Base-by-base conservation (phyloP, 768 basidiomycete genomes). In the Coprinopsis marcescibilis region DNA sequence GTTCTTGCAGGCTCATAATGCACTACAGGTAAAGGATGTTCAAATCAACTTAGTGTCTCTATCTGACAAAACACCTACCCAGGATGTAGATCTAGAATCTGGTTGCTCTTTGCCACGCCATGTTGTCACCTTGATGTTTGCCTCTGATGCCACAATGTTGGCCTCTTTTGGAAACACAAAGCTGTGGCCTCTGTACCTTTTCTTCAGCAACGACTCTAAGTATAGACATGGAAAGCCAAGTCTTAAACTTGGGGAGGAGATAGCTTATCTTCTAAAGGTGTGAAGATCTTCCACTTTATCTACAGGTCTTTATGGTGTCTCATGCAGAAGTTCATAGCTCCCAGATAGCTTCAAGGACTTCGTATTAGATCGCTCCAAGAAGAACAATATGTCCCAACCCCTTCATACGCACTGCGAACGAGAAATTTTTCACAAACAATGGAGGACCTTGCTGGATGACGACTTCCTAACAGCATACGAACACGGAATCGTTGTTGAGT, bases 1-100 rank as follows among this genome's bases (percentile, higher is more conserved):
- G 0, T 63, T 57, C 34, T 11, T 52, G 15, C 43, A 56, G 14
- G 56, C 56, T 24, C 38, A 58, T 13, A 19, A 39, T 5, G 45
- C 33, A 20, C 33, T 50, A 12, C 35, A 45, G 15, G 20, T 32
- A 23, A 25, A 37, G 21, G 13, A 15, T 23, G 12, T 17, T 12
- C 12, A 7, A 4, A 27, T 13, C 15, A 17, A n/a, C 17, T 41
- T 14, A 3, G 10, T 5, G 6, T 41, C 6, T 10, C 24, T 41
- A 13, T 21, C 11, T 19, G 6, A 20, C 25, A 8, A 17, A 12
- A 14, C 12, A 15, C 14, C 25, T 8, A 12, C 25, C 13, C n/a
- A 43, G 14, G 13, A 27, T 20, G 10, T 17, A 6, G 17, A 44
- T 3, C 25, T 20, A 2, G 32, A 45, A 5, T n/a, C 41, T 5